phyloP scores from a whole-genome alignment of 768 basidiomycete species.

The Xanthoconium stramineum region DNA sequence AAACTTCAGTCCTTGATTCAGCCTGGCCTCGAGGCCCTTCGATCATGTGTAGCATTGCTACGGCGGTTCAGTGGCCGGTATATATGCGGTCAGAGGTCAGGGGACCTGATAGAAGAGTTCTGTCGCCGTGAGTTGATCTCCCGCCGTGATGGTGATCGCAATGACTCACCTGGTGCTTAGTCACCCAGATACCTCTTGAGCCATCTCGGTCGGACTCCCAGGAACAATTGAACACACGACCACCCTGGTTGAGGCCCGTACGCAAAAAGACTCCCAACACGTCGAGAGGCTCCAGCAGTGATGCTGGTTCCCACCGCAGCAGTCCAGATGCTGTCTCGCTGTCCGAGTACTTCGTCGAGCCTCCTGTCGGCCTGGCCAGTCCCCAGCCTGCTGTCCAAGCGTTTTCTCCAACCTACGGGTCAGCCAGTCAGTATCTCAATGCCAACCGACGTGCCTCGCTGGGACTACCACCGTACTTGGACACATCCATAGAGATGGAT shows the following conservation, averaged over 20 bases:
- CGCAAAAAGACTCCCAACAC: conserved; percentile 65
- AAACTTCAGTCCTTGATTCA: conserved; percentile 72
- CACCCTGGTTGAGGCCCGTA: conserved; percentile 88
- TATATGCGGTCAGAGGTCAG: conserved; percentile 85
- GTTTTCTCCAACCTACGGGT: conserved; percentile 20
- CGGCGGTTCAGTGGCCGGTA: conserved; percentile 89
- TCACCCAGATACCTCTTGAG: conserved; percentile 86
- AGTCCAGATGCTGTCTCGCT: conserved; percentile 68
- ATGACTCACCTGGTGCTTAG: conserved; percentile 34
- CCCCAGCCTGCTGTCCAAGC: conserved; percentile 21
- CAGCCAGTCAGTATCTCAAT: conserved; percentile 25
- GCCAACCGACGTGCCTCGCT: conserved; percentile 23
- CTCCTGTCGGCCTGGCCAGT: conserved; percentile 23
- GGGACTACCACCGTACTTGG: conserved; percentile 26
- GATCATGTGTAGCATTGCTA: conserved; percentile 85
- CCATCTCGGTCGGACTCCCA: conserved; percentile 51
- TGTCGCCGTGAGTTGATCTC: conserved; percentile 63
- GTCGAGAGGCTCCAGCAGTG: conserved; percentile 45
- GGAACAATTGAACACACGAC: conserved; percentile 49
- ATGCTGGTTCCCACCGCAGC: conserved; percentile 42
- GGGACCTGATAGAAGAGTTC: conserved; percentile 94
- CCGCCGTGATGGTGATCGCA: neutral
- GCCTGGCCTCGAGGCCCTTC: conserved; percentile 78
- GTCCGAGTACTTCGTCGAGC: conserved; percentile 60
- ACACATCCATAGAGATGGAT: conserved; percentile 47